A percentile compares a stretch with the other conserved stretches of the same genome.
Evolutionary conservation across 1,284 basidiomycete genomes (phyloP).

Genomic region (Rhizopogon hawkerae): DNA sequence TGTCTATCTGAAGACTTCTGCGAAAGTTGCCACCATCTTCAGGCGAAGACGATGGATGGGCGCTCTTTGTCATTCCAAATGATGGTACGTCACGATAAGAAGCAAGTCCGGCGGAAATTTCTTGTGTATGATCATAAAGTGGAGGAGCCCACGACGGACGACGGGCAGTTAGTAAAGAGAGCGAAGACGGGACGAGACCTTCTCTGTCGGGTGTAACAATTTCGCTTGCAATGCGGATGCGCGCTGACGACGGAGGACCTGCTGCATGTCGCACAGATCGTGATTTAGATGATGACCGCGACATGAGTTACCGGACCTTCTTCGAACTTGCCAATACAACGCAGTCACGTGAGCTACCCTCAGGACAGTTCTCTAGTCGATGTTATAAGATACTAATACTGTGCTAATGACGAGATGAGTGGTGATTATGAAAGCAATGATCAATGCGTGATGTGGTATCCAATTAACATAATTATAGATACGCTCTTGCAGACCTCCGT

Average conservation of each 20-base stretch:
- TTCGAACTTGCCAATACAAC: background rate
- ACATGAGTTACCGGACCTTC: conserved; percentile 11
- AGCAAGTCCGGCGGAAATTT: conserved; percentile 15
- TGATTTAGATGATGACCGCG: conserved; percentile 21
- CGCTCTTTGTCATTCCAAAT: conserved; percentile 15
- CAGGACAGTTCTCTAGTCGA: conserved; percentile 18
- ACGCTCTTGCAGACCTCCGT: conserved; percentile 31
- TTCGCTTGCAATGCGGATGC: conserved; percentile 18
- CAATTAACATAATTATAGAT: conserved; percentile 20
- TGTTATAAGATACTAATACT: conserved; percentile 23
- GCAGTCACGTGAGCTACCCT: background rate
- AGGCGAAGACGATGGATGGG: conserved; percentile 30
- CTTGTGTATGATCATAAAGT: conserved; percentile 22
- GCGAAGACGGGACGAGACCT: conserved; percentile 19
- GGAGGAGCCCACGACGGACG: conserved; percentile 28
- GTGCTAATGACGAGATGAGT: conserved; percentile 15
- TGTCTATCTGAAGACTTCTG: conserved; percentile 59
- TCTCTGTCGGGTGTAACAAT: conserved; percentile 15
- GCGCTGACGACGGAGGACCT: conserved; percentile 13
- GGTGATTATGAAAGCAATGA: conserved; percentile 21
- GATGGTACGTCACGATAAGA: conserved; percentile 26
- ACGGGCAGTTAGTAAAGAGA: conserved; percentile 27
- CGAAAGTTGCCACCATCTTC: conserved; percentile 51
- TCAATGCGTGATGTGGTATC: conserved; percentile 14
- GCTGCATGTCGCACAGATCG: conserved; percentile 8